Conservation (phyloP, 352 stramenopile genomes). For the Phytophthora constricta region DNA sequence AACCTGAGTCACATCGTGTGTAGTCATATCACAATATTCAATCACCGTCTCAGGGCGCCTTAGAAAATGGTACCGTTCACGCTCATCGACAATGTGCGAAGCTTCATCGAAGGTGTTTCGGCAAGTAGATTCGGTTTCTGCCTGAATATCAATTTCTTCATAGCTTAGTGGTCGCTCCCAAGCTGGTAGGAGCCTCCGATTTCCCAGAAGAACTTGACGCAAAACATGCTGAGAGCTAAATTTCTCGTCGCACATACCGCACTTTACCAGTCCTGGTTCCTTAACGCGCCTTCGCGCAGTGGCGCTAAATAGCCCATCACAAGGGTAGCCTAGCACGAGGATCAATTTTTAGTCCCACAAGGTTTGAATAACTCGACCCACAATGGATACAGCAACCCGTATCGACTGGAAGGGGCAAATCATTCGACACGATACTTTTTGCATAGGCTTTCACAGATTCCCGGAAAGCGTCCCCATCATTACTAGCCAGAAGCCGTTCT, state of each 20-base stretch:
- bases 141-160: not conserved
- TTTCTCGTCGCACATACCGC: not conserved
- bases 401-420: not conserved
- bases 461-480: not conserved
- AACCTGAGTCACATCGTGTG: not conserved
- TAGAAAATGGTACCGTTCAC: not conserved
- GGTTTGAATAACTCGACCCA: not conserved
- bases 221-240: constrained; percentile 13
- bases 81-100: not conserved
- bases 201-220: not conserved
- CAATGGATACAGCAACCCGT: not conserved
- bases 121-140: not conserved
- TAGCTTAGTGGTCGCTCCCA: not conserved
- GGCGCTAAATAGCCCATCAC: too few relatives aligned
- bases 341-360: not conserved
- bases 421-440: not conserved
- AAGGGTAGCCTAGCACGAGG: too few relatives aligned
- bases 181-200: not conserved
- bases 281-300: too few relatives aligned
- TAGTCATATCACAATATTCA: not conserved
- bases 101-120: not conserved
- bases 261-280: constrained; percentile 2
- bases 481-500: not conserved
- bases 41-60: too few relatives aligned
- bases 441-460: not conserved